Percentiles rank a stretch among this genome's conserved stretches.
Evolutionary conservation across 176 grass and related monocot species (phyloP).

Genomic region (Alopecurus myosuroides): DNA sequence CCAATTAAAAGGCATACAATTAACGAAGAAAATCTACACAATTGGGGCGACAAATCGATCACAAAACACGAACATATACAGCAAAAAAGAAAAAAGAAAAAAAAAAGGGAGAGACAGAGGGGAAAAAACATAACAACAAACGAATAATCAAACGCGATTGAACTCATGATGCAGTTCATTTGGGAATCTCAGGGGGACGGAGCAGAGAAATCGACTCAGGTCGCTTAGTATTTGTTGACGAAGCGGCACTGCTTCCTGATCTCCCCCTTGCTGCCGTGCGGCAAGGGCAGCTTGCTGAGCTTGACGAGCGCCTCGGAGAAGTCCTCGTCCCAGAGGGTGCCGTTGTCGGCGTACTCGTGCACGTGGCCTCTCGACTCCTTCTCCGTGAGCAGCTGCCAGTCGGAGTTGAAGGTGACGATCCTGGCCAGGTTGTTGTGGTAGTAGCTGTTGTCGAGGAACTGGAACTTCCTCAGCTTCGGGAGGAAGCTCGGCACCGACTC

Average conservation of each 20-base stretch:
- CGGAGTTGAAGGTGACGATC: slow-evolving; percentile 55
- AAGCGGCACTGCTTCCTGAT: slow-evolving; percentile 47
- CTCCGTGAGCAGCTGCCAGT: slow-evolving; percentile 51
- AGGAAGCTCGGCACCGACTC: slow-evolving; percentile 19
- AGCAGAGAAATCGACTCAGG: too few species aligned
- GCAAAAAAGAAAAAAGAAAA: too few species aligned
- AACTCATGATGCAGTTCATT: background rate
- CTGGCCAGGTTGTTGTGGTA: slow-evolving; percentile 33
- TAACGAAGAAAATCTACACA: background rate
- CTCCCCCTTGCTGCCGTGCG: slow-evolving; percentile 24
- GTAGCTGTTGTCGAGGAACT: slow-evolving; percentile 49
- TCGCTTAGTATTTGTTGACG: slow-evolving; percentile 17
- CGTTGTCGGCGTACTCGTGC: slow-evolving; percentile 40
- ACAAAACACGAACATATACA: too few species aligned
- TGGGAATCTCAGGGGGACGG: background rate
- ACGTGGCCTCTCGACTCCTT: slow-evolving; percentile 37
- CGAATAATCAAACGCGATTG: background rate
- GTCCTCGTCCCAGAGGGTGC: slow-evolving; percentile 37
- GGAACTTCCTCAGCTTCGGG: slow-evolving; percentile 13
- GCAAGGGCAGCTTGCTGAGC: slow-evolving; percentile 58
- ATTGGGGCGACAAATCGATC: too few species aligned
- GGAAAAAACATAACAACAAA: background rate
- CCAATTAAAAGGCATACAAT: background rate
- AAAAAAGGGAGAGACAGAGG: too few species aligned
- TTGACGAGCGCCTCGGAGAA: slow-evolving; percentile 55